phyloP scores from a whole-genome alignment of 768 basidiomycete genomes.

The Rhizopogon vinicolor region DNA sequence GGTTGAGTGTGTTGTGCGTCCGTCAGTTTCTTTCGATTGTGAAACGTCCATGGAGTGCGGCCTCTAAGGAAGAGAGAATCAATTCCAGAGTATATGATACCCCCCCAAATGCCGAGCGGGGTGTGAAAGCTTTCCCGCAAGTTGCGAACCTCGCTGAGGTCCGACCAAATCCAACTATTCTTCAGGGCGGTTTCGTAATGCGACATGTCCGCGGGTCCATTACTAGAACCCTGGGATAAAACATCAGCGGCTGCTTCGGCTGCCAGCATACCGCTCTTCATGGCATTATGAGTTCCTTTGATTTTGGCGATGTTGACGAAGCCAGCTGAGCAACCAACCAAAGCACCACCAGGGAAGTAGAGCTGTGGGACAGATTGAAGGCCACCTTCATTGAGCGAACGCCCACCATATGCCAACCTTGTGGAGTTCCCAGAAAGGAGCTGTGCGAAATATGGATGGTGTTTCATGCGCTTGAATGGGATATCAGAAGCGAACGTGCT shows the following conservation, averaged over 20 bases:
- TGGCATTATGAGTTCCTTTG: slow-evolving; percentile 97
- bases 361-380: slow-evolving; percentile 85
- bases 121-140: slow-evolving; percentile 86
- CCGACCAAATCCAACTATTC: slow-evolving; percentile 79
- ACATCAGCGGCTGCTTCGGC: slow-evolving; percentile 81
- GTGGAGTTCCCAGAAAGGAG: slow-evolving; percentile 69
- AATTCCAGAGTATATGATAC: slow-evolving; percentile 83
- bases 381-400: slow-evolving; percentile 90
- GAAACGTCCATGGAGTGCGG: slow-evolving; percentile 89
- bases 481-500: slow-evolving; percentile 3
- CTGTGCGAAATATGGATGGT: slow-evolving; percentile 87
- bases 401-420: slow-evolving; percentile 87
- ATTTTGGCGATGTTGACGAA: slow-evolving; percentile 97
- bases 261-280: slow-evolving; percentile 98
- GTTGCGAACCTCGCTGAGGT: slow-evolving; percentile 89
- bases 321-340: slow-evolving; percentile 94
- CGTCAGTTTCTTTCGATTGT: slow-evolving; percentile 45
- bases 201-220: slow-evolving; percentile 55
- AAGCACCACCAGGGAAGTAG: slow-evolving; percentile 89
- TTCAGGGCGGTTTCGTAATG: slow-evolving; percentile 66
- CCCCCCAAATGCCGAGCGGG: slow-evolving; percentile 77
- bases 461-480: slow-evolving; percentile 74
- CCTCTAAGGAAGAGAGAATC: slow-evolving; percentile 85
- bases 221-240: slow-evolving; percentile 29
- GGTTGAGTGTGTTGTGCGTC: slow-evolving; percentile 72